Conservation (phyloP, 441 rosid species). For the Theobroma grandiflorum region DNA sequence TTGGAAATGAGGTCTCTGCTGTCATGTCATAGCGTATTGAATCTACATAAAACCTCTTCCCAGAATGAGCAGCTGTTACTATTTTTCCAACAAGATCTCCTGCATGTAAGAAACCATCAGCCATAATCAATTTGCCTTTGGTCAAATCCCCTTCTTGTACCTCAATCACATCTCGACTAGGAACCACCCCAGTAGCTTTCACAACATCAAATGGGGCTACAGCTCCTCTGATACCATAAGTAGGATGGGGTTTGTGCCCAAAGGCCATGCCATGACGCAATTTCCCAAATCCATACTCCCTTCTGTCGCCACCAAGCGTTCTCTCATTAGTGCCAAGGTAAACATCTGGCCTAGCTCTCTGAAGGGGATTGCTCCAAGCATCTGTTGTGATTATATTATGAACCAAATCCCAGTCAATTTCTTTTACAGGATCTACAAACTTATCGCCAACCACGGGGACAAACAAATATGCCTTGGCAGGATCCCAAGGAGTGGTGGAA, state of each 20-base stretch:
- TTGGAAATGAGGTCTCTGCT: conserved; percentile 95
- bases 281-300: conserved; percentile 99
- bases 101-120: conserved; percentile 68
- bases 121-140: conserved; percentile 82
- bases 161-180: conserved; percentile 59
- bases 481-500: conserved; percentile 99
- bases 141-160: conserved; percentile 48
- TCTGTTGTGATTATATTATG: conserved; percentile 61
- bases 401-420: conserved; percentile 90
- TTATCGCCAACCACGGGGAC: conserved; percentile 89
- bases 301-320: conserved; percentile 98
- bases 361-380: conserved; percentile 98
- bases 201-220: conserved; percentile 95
- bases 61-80: conserved; percentile 99
- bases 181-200: conserved; percentile 94
- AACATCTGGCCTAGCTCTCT: conserved; percentile 98
- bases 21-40: conserved; percentile 90
- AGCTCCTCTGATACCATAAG: conserved; percentile 99
- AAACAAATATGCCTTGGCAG: conserved; percentile 98
- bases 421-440: conserved; percentile 71
- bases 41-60: conserved; percentile 98
- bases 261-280: conserved; percentile 90
- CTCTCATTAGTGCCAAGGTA: conserved; percentile 99
- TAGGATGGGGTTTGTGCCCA: conserved; percentile 95
- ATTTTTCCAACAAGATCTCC: conserved; percentile 83